These are phyloP conservation scores for Pugionium dolabratum DNA, from an alignment of 345 rosid genomes.

Conservation along the genomic window DNA sequence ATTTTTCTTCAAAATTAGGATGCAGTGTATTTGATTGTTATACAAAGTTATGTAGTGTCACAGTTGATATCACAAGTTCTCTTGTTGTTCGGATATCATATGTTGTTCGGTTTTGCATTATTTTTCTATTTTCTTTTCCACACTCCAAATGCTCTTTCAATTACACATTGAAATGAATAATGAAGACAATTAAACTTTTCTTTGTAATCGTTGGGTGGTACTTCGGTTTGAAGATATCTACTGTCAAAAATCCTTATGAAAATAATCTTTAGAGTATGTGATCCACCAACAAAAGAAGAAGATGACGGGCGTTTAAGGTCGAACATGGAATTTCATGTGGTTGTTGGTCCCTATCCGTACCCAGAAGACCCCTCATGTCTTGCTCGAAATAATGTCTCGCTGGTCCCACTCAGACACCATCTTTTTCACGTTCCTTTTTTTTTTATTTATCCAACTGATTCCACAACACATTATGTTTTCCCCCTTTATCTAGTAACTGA, in stretches of 20 bases:
- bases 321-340: too few relatives aligned
- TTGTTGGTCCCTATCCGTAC: conserved; percentile 1
- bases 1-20: too few relatives aligned
- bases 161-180: neutral
- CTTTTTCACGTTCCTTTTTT: conserved; percentile 30
- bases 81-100: neutral
- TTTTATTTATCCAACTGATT: neutral
- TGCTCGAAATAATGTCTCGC: neutral
- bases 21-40: neutral
- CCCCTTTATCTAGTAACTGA: conserved; percentile 1
- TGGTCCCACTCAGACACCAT: conserved; percentile 29
- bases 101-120: neutral
- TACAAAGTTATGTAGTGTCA: conserved; percentile 6
- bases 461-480: neutral
- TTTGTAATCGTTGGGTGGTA: neutral
- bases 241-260: too few relatives aligned
- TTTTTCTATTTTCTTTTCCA: conserved; percentile 6
- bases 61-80: neutral
- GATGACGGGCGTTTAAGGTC: too few relatives aligned
- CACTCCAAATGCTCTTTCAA: conserved; percentile 2
- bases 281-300: too few relatives aligned
- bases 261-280: too few relatives aligned
- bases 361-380: neutral
- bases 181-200: neutral
- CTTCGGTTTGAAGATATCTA: neutral